phyloP scores from a whole-genome alignment of 371 early-diverging fungal species.

The Mucor plumbeus region DNA sequence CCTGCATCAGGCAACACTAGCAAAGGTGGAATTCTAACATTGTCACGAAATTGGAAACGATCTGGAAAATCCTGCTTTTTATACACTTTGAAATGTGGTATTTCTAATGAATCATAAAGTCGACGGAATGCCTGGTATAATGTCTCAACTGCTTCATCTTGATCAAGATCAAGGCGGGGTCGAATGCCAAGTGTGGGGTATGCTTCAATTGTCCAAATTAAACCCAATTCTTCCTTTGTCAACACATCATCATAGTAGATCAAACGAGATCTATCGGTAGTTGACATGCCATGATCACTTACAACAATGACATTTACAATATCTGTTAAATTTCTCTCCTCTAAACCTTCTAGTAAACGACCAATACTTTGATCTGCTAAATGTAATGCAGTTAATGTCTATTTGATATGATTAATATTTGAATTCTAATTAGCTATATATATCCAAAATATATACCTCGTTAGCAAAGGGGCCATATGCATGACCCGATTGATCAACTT shows the following conservation, averaged over 20 bases:
- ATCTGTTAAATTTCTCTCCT: conserved; percentile 63
- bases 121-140: conserved; percentile 47
- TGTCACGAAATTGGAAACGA: conserved; percentile 63
- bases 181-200: conserved; percentile 54
- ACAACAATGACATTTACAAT: conserved; percentile 87
- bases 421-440: no score
- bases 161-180: conserved; percentile 27
- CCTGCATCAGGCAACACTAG: conserved; percentile 73
- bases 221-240: conserved; percentile 34
- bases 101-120: conserved; percentile 18
- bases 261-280: conserved; percentile 48
- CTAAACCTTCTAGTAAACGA: conserved; percentile 63
- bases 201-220: conserved; percentile 41
- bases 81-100: conserved; percentile 66
- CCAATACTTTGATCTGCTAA: conserved; percentile 74
- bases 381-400: conserved; percentile 42
- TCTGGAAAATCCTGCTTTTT: conserved; percentile 66
- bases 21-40: conserved; percentile 75
- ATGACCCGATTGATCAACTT: conserved; percentile 88
- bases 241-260: conserved; percentile 78
- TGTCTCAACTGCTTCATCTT: conserved; percentile 31
- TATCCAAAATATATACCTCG: conserved; percentile 35
- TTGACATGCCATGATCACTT: conserved; percentile 95
- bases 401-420: background rate
- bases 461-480: conserved; percentile 76